Base-by-base conservation (phyloP, 2,329 filamentous ascomycete species). In the Fusarium camptoceras region DNA sequence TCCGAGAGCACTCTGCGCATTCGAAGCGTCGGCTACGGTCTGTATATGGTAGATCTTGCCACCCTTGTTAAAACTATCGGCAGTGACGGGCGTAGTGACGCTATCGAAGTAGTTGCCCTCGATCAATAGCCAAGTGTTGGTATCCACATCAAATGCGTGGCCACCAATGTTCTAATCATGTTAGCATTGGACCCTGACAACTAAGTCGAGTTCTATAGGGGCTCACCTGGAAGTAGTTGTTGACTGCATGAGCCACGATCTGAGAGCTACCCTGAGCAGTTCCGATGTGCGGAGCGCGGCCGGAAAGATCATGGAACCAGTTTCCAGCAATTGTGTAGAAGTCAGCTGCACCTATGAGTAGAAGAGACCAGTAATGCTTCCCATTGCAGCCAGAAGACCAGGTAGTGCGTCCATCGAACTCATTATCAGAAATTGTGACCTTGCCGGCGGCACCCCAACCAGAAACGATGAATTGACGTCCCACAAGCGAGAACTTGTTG, bases 81-180 rank as follows among this genome's bases (percentile, higher is more conserved):
- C 53, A 22, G 70, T 70, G 28, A 73, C 39, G 16, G 81, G 76
- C 6, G 80, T 79, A 6, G 76, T 73, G 49, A 89, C 82, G 64
- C 86, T 84, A 75, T 87, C 82, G 80, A 88, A 89, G 41, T 85
- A 80, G 72, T 87, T 88, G 39, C 87, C 87, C 77, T 89, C 87
- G 2, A 84, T 83, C 20, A 89, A 78, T 34, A 86, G 81, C 70
- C 79, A 80, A 41, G 75, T 79, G 34, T 81, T 82, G 9, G 73
- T 42, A 31, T 79, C 79, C 46, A 83, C 75, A 73, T 88, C 87
- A 73, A 89, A 88, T 15, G 86, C 85, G 76, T 89, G 87, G 24
- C 84, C 84, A 16, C 78, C 68, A 8, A 69, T 73, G 76, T 84
- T 85, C 74, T 83, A 81, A 28, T 14, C 5, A 11, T 20, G 16